Evolutionary conservation across 495 filamentous ascomycete genomes (phyloP).

Genomic region (Podospora conica): DNA sequence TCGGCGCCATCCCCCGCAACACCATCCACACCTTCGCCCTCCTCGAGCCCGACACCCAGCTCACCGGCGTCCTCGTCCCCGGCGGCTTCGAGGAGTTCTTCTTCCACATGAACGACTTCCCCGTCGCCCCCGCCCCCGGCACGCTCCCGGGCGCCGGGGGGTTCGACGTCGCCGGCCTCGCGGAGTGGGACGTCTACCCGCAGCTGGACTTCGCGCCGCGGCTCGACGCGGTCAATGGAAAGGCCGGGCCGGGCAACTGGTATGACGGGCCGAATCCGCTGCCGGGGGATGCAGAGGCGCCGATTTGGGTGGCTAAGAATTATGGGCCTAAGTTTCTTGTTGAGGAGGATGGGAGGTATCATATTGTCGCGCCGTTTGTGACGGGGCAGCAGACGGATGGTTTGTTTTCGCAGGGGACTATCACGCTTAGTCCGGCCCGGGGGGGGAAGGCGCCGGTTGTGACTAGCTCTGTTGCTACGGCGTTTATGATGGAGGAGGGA

Average conservation of each 20-base stretch:
- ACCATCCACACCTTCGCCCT: slow-evolving; percentile 44
- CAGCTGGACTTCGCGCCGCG: slow-evolving; percentile 33
- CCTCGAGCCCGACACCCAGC: slow-evolving; percentile 41
- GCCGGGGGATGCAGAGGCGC: slow-evolving; percentile 18
- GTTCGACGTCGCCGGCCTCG: slow-evolving; percentile 22
- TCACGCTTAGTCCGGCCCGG: slow-evolving; percentile 29
- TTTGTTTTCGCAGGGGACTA: slow-evolving; percentile 32
- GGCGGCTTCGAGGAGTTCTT: slow-evolving; percentile 39
- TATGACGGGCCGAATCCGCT: slow-evolving; percentile 30
- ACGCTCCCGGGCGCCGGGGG: slow-evolving; percentile 5
- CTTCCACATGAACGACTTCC: not conserved
- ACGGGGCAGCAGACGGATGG: slow-evolving; percentile 29
- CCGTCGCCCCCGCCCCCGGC: not conserved
- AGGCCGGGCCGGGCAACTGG: slow-evolving; percentile 22
- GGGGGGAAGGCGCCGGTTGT: not conserved
- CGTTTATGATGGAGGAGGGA: slow-evolving; percentile 41
- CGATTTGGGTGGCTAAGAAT: slow-evolving; percentile 39
- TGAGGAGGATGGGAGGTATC: slow-evolving; percentile 29
- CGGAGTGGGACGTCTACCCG: slow-evolving; percentile 37
- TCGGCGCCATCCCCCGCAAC: slow-evolving; percentile 35
- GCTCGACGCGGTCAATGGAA: slow-evolving; percentile 33
- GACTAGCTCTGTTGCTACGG: slow-evolving; percentile 22
- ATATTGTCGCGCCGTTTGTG: slow-evolving; percentile 40
- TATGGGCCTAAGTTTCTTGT: slow-evolving; percentile 40
- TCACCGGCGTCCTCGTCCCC: slow-evolving; percentile 39